A percentile compares a stretch with the other conserved stretches of the same genome.
Conservation (phyloP, 1,284 basidiomycete species). For the Leucoagaricus sp. region DNA sequence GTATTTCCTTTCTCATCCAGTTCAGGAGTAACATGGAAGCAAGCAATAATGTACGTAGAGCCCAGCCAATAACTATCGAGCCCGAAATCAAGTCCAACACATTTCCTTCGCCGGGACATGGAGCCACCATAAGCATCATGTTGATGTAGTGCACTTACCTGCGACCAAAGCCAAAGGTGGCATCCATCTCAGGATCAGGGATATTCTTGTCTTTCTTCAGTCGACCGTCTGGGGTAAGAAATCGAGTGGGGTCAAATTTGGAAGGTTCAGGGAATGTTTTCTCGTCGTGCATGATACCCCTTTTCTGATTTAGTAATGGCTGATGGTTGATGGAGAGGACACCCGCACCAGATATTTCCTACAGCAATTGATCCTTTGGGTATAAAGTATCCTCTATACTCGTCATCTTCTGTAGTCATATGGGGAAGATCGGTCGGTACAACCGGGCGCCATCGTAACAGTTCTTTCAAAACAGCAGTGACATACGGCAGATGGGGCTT, state of each 20-base stretch:
- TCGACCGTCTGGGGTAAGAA: constrained; percentile 7
- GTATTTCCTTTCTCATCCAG: not conserved
- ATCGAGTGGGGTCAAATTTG: constrained; percentile 14
- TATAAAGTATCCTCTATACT: constrained; percentile 18
- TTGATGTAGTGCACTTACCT: too few relatives aligned
- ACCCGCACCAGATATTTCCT: constrained; percentile 17
- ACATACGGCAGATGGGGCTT: constrained; percentile 19
- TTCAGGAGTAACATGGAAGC: constrained; percentile 5
- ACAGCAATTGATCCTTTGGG: constrained; percentile 18
- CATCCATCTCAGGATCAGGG: constrained; percentile 2
- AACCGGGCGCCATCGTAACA: constrained; percentile 50
- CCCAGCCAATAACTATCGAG: constrained; percentile 7
- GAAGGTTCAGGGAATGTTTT: constrained; percentile 30
- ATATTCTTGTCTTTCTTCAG: not conserved
- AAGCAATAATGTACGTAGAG: constrained; percentile 6
- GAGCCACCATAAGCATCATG: too few relatives aligned
- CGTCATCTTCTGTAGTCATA: constrained; percentile 15
- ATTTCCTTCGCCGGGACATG: too few relatives aligned
- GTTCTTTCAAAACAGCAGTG: constrained; percentile 17
- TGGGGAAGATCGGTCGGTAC: constrained; percentile 30
- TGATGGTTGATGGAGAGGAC: too few relatives aligned
- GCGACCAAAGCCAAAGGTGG: constrained; percentile 15
- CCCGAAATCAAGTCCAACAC: constrained; percentile 7
- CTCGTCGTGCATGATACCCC: constrained; percentile 40
- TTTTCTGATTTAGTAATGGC: too few relatives aligned